Evolutionary conservation across 768 basidiomycete species (phyloP).

Genomic region (Tylopilus rubrobrunneus): DNA sequence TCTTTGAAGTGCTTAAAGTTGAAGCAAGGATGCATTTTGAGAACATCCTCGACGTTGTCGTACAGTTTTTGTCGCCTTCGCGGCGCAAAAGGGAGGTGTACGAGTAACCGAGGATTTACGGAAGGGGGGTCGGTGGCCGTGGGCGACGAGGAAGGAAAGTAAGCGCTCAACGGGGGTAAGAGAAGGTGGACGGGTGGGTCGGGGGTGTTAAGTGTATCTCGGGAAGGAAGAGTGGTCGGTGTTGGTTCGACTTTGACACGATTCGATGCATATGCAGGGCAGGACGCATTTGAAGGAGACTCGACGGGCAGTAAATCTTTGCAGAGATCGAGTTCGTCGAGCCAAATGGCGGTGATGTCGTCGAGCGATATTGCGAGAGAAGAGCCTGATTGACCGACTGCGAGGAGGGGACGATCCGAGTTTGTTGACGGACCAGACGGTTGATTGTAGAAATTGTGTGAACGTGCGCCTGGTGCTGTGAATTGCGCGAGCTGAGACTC

Average conservation of each 20-base stretch:
- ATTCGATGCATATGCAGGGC: constrained; percentile 9
- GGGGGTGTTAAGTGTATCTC: constrained; percentile 9
- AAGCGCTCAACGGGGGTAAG: constrained; percentile 16
- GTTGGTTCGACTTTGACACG: constrained; percentile 37
- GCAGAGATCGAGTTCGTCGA: constrained; percentile 47
- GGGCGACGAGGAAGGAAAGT: constrained; percentile 22
- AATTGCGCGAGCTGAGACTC: constrained; percentile 58
- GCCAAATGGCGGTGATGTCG: constrained; percentile 59
- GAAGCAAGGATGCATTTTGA: constrained; percentile 48
- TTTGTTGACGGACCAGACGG: constrained; percentile 9
- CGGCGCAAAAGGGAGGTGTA: constrained; percentile 38
- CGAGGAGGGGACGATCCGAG: constrained; percentile 32
- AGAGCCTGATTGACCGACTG: constrained; percentile 37
- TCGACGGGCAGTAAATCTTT: constrained; percentile 24
- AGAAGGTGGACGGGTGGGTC: constrained; percentile 24
- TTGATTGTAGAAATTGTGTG: constrained; percentile 18
- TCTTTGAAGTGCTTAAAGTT: constrained; percentile 45
- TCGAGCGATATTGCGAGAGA: constrained; percentile 53
- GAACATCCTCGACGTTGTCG: constrained; percentile 37
- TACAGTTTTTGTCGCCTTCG: constrained; percentile 36
- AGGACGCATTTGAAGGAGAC: constrained; percentile 13
- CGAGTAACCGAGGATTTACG: constrained; percentile 38
- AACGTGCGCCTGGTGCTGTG: constrained; percentile 29
- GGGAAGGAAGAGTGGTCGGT: constrained; percentile 23
- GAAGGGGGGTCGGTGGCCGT: constrained; percentile 22